Percentiles rank a stretch among this genome's conserved stretches.
Evolutionary conservation across 192 early-diverging fungal genomes (phyloP).

Genomic region (Coemansia sp.): DNA sequence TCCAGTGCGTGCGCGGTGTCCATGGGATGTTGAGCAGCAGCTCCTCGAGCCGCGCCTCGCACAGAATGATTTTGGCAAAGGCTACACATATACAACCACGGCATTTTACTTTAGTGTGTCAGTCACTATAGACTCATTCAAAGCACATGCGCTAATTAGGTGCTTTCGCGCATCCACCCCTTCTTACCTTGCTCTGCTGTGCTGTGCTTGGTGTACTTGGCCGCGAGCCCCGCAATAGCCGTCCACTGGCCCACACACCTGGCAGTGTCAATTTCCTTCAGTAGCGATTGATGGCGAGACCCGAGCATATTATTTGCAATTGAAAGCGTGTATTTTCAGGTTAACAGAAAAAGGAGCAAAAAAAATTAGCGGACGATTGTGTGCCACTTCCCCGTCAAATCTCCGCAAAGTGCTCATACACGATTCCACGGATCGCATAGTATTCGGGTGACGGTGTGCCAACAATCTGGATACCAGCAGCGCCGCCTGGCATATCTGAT

Average conservation of each 20-base stretch:
- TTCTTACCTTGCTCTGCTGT: slow-evolving; percentile 33
- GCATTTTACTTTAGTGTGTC: background rate
- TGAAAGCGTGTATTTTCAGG: background rate
- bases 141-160: background rate
- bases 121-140: background rate
- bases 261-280: slow-evolving; percentile 52
- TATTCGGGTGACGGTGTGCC: slow-evolving; percentile 51
- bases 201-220: slow-evolving; percentile 27
- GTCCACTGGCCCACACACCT: slow-evolving; percentile 50
- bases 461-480: slow-evolving; percentile 31
- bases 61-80: slow-evolving; percentile 30
- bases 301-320: slow-evolving; percentile 19
- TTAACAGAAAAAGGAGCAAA: background rate
- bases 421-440: slow-evolving; percentile 49
- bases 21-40: slow-evolving; percentile 26
- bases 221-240: slow-evolving; percentile 23
- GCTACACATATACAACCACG: slow-evolving; percentile 10
- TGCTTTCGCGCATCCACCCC: background rate
- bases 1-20: slow-evolving; percentile 43
- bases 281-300: slow-evolving; percentile 39
- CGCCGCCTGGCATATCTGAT: slow-evolving; percentile 11
- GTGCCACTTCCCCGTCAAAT: slow-evolving; percentile 6
- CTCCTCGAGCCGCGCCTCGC: slow-evolving; percentile 49
- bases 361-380: slow-evolving; percentile 2
- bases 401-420: slow-evolving; percentile 45